Evolutionary conservation across 345 rosid genomes (phyloP), one percentile per base, ranked within the genome.

Genomic region (Lagerstroemia speciosa): DNA sequence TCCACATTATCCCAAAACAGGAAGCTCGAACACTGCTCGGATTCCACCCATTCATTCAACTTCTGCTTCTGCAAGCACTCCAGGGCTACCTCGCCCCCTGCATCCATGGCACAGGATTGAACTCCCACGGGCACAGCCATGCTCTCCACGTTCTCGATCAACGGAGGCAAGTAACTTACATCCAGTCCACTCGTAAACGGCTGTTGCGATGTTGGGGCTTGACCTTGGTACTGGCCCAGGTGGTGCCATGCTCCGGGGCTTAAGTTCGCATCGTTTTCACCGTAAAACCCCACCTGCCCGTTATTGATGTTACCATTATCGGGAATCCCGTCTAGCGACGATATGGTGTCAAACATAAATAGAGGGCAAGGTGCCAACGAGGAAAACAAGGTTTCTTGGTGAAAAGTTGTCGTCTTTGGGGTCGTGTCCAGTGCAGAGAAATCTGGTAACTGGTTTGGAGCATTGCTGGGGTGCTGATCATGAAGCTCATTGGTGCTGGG

Each of bases 1-100:
- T 90, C 93, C 65, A 80, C 85, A 69, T 74, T 82, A 22, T 93
- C 98, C 98, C 98, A 91, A 29, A 91, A 87, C 66, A 85, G 74
- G 72, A 86, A 86, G 31, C 72, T 87, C 20, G 97, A 81, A 75
- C 87, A 84, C 60, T 88, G 91, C 57, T 90, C 91, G 31, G 93
- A 81, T 34, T 90, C 93, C 52, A 78, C 85, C 98, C 97, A 93
- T 40, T 84, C 93, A 67, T 80, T 86, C 75, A 83, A 77, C 77
- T 78, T 82, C 43, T 87, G 91, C 72, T 90, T 89, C 73, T 77
- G 88, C 65, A 89, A 75, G 76, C 89, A 77, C 41, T 85, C 90
- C 22, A 88, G 72, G 68, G 83, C 70, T 14, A 83, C 72, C 71
- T 86, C 88, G 32, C 89, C 89, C 70, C 83, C 89, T 36, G 83